These are phyloP conservation scores for Aspergillus olivimuriae DNA, from an alignment of 495 filamentous ascomycete genomes.

Conservation along the genomic window DNA sequence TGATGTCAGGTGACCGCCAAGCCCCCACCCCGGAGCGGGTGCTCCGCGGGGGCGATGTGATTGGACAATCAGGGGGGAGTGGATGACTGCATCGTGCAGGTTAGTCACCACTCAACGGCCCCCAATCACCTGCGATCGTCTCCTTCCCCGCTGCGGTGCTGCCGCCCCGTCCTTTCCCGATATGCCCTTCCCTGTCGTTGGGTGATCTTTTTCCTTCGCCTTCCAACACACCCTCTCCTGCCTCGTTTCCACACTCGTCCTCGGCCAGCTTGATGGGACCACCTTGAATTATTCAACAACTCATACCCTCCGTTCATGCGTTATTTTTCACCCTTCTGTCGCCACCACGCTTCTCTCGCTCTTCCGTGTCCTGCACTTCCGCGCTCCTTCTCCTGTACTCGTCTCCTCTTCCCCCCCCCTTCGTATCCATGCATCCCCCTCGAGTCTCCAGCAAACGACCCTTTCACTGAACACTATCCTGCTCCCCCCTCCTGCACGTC, in stretches of 20 bases:
- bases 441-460: no score
- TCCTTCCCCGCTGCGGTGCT: constrained; percentile 7
- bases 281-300: not conserved
- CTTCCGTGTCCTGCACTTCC: no score
- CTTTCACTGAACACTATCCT: not conserved
- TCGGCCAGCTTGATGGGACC: not conserved
- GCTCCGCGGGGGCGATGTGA: not conserved
- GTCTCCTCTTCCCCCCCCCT: no score
- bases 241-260: not conserved
- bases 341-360: no score
- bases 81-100: constrained; percentile 6
- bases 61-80: not conserved
- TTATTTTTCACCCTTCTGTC: no score
- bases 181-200: constrained; percentile 9
- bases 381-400: no score
- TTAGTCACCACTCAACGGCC: constrained; percentile 1
- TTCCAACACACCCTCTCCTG: constrained; percentile 1
- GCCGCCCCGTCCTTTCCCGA: constrained; percentile 14
- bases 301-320: no score
- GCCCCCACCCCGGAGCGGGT: no score
- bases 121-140: constrained; percentile 1
- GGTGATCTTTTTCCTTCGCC: constrained; percentile 6
- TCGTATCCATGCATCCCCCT: no score
- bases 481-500: constrained; percentile 5
- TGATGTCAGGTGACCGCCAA: constrained; percentile 4